Evolutionary conservation across 2,329 filamentous ascomycete genomes (phyloP).

Genomic region (Remersonia thermophila): DNA sequence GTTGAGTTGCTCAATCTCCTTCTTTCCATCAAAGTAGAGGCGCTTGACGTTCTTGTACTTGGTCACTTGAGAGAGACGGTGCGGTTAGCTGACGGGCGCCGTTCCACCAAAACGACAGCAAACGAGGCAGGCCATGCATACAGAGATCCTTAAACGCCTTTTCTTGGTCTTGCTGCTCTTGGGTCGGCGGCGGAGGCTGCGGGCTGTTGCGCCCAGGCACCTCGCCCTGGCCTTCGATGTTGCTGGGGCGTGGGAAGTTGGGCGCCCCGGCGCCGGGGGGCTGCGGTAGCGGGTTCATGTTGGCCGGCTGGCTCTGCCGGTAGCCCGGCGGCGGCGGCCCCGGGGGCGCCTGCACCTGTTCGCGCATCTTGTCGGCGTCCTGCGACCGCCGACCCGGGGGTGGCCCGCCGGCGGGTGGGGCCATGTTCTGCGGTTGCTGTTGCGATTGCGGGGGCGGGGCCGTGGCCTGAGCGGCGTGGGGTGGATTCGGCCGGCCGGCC

Average conservation of each 20-base stretch:
- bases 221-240: constrained; percentile 30
- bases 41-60: constrained; percentile 99
- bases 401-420: constrained; percentile 33
- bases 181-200: constrained; percentile 30
- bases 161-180: constrained; percentile 29
- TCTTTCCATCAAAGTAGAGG: constrained; percentile 91
- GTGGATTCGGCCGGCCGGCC: constrained; percentile 17
- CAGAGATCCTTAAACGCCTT: constrained; percentile 46
- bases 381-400: constrained; percentile 34
- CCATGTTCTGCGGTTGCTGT: constrained; percentile 25
- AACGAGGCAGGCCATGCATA: constrained; percentile 24
- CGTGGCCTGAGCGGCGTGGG: constrained; percentile 17
- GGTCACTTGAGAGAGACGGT: constrained; percentile 46
- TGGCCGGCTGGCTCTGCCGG: constrained; percentile 37
- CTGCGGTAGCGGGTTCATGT: constrained; percentile 31
- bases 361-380: constrained; percentile 32
- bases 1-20: constrained; percentile 78
- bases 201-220: constrained; percentile 45
- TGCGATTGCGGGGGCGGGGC: constrained; percentile 24
- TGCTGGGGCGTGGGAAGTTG: constrained; percentile 28
- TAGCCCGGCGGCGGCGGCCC: constrained; percentile 41
- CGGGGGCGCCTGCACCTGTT: constrained; percentile 29
- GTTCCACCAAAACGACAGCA: not conserved
- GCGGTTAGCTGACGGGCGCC: constrained; percentile 25
- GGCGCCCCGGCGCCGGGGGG: constrained; percentile 22